phyloP scores from a whole-genome alignment of 2,329 filamentous ascomycete species.

The Aspergillus sp. region DNA sequence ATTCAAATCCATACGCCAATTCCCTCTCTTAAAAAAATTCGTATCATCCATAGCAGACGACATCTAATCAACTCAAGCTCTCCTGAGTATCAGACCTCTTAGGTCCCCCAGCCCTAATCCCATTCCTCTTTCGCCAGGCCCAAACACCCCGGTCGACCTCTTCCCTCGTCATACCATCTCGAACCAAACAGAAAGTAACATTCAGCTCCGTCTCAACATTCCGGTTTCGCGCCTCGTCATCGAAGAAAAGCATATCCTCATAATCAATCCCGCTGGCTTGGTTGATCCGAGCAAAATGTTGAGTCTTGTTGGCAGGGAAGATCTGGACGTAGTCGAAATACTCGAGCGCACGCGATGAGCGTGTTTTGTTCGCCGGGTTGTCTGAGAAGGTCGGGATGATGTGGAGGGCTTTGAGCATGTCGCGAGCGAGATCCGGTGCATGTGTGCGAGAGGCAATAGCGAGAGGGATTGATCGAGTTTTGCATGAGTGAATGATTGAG shows the following conservation, averaged over 20 bases:
- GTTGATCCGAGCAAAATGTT: conserved; percentile 72
- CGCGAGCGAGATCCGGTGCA: conserved; percentile 72
- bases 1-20: background rate
- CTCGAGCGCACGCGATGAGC: conserved; percentile 46
- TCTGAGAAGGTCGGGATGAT: conserved; percentile 45
- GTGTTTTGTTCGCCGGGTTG: conserved; percentile 33
- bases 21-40: background rate
- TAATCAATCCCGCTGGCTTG: conserved; percentile 66
- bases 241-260: conserved; percentile 91
- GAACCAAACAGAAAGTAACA: conserved; percentile 77
- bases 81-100: conserved; percentile 1
- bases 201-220: conserved; percentile 72
- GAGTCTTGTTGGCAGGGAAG: conserved; percentile 74
- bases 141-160: conserved; percentile 76
- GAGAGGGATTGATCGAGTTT: conserved; percentile 51
- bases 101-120: conserved; percentile 32
- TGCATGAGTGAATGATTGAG: conserved; percentile 59
- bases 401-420: conserved; percentile 73
- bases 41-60: no score
- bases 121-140: conserved; percentile 73
- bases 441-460: conserved; percentile 77
- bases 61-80: conserved; percentile 1
- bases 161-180: conserved; percentile 69
- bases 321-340: conserved; percentile 58
- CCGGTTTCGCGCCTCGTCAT: conserved; percentile 81